Evolutionary conservation across 768 basidiomycete genomes (phyloP), one percentile per base, ranked within the genome.

Genomic region (Leccinum uliginosum): DNA sequence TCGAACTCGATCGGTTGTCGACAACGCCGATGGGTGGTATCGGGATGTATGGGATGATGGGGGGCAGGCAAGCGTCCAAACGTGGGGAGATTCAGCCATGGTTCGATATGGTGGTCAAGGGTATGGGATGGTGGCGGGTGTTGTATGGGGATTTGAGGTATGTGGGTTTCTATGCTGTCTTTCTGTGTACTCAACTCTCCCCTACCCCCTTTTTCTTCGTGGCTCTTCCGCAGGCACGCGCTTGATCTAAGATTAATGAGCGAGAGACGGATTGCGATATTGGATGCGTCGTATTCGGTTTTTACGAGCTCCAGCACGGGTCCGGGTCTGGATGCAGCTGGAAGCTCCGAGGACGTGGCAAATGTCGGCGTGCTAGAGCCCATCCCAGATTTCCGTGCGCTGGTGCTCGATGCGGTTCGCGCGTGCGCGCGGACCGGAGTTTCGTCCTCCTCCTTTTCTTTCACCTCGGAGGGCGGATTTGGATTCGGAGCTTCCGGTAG

Each of bases 91-190:
- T 40, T 40, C 17, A 67, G 44, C 63, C 61, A 3, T 70, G 66
- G 61, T 75, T 91, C 21, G 86, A 87, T 61, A 80, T 82, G n/a
- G 84, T 87, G 66, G 81, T 87, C 5, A 93, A 92, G 73, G 83
- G 86, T 12, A 84, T 86, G 50, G 87, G 87, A 3, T 93, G 91
- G 91, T 93, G 86, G 72, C 76, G 91, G 51, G 71, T 92, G 23
- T 69, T 91, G 48, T 89, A 89, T 56, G 79, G 82, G 7, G 83
- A 89, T 67, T 74, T 84, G 24, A 80, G 80, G 89, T 88, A 64
- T 23, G 14, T 34, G 34, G n/a, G 10, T 1, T 44, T 17, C 6
- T 43, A 43, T 15, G 23, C 14, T 46, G 23, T 27, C 24, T 27
- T 45, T 45, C 7, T 14, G 21, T 26, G 5, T 12, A 4, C 53